Conservation (phyloP, 495 filamentous ascomycete genomes). For the Rhypophila decipiens region DNA sequence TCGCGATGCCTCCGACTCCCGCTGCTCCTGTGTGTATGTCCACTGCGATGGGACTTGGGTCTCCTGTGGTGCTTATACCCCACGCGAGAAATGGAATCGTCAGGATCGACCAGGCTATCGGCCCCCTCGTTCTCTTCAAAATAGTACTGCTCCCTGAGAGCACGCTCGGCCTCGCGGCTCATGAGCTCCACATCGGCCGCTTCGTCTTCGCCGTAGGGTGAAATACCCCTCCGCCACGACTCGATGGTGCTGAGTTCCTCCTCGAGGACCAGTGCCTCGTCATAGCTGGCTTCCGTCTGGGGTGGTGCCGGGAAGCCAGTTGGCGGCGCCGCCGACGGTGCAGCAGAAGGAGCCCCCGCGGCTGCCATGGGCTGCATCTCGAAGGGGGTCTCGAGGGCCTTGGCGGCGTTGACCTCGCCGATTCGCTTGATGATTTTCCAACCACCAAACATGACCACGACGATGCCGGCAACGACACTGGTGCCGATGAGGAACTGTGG, state of each 20-base stretch:
- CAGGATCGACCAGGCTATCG: constrained; percentile 11
- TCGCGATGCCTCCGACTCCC: constrained; percentile 23
- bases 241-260: constrained; percentile 63
- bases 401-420: constrained; percentile 29
- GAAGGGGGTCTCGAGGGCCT: constrained; percentile 48
- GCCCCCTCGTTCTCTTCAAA: constrained; percentile 10
- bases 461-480: constrained; percentile 81
- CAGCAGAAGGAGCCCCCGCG: neutral
- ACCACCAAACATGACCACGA: constrained; percentile 88
- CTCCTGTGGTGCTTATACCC: constrained; percentile 9
- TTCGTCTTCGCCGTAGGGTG: constrained; percentile 51
- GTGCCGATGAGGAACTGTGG: constrained; percentile 93
- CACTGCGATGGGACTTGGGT: constrained; percentile 13
- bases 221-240: constrained; percentile 76
- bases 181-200: constrained; percentile 83
- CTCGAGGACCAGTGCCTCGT: constrained; percentile 45
- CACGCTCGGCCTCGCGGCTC: constrained; percentile 64
- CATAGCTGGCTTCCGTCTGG: constrained; percentile 20
- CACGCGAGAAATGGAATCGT: constrained; percentile 22
- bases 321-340: neutral
- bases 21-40: constrained; percentile 13
- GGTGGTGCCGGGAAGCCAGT: neutral
- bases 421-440: constrained; percentile 96
- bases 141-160: constrained; percentile 34
- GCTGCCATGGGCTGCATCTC: constrained; percentile 34